Evolutionary conservation across 805 yeast species (phyloP), one percentile per base, ranked within the genome.

Genomic region (Jamesozyma lodderae): DNA sequence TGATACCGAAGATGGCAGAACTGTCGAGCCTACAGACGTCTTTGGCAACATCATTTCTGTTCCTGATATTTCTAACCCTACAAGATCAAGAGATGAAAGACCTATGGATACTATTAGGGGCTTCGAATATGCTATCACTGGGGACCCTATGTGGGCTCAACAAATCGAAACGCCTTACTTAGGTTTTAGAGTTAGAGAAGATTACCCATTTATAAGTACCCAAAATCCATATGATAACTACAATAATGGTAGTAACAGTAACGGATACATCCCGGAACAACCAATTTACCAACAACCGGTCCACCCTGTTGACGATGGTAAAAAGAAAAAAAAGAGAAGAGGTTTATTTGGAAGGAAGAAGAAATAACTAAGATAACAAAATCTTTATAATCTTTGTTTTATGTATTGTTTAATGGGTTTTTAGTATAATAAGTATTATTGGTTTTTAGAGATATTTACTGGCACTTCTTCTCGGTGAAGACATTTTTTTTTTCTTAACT

Each of bases 21-120:
- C 76, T 20, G 35, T 51, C n/a, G 46, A 44, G 48, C 27, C 41
- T 9, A 39, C 27, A 10, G 98, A 92, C 59, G 77, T 85, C 29
- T 90, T 87, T 60, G 98, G 98, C n/a, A 72, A 73, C 41, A 74
- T 78, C 5, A 92, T 92, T 51, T 55, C 53, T 3, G 75, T 74
- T 47, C 83, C 94, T 9, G 98, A 92, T 59, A 70, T 80, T 49
- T 85, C 95, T 28, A 92, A 92, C 56, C 98, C 98, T 18, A 79
- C 96, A 7, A 74, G 98, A 54, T 64, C 82, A 17, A 75, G 97
- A 62, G 90, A 88, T 59, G 98, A 92, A 63, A 76, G 98, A 52
- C 98, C 98, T 3, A 66, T 92, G 52, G 98, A 94, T 61, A 92
- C 98, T 2, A 88, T 92, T 52, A 72, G 96, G 48, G 72, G 84